Evolutionary conservation across 1,139 yeast species (phyloP).

Genomic region (Debaryomycetaceae sp.): DNA sequence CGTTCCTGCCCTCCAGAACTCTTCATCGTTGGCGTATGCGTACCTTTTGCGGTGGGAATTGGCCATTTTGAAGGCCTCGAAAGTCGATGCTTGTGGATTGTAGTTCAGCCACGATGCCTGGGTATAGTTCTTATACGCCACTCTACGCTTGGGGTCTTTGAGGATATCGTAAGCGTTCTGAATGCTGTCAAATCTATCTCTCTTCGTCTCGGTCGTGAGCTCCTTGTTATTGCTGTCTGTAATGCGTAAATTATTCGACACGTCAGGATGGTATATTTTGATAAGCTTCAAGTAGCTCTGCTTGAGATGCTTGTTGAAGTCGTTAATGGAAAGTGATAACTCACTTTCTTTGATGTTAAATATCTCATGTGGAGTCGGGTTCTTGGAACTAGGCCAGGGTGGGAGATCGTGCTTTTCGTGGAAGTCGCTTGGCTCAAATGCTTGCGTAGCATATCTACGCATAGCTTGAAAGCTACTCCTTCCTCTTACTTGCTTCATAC

Average conservation of each 20-base stretch:
- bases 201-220: conserved; percentile 37
- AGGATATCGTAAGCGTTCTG: conserved; percentile 73
- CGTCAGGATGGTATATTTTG: conserved; percentile 86
- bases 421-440: conserved; percentile 12
- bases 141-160: conserved; percentile 48
- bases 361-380: conserved; percentile 76
- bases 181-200: conserved; percentile 63
- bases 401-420: conserved; percentile 24
- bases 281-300: conserved; percentile 60
- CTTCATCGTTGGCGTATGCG: conserved; percentile 36
- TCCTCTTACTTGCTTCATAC: not conserved
- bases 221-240: conserved; percentile 25
- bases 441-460: conserved; percentile 14
- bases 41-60: conserved; percentile 35
- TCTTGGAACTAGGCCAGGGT: conserved; percentile 56
- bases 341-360: conserved; percentile 40
- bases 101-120: conserved; percentile 27
- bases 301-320: conserved; percentile 49
- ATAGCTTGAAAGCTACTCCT: not conserved
- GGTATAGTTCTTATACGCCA: conserved; percentile 28
- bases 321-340: conserved; percentile 18
- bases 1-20: conserved; percentile 64
- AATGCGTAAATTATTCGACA: conserved; percentile 27
- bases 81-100: conserved; percentile 38
- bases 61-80: conserved; percentile 38